These are phyloP conservation scores for Paecilomyces variotii DNA, from an alignment of 2,329 filamentous ascomycete genomes.

Conservation along the genomic window DNA sequence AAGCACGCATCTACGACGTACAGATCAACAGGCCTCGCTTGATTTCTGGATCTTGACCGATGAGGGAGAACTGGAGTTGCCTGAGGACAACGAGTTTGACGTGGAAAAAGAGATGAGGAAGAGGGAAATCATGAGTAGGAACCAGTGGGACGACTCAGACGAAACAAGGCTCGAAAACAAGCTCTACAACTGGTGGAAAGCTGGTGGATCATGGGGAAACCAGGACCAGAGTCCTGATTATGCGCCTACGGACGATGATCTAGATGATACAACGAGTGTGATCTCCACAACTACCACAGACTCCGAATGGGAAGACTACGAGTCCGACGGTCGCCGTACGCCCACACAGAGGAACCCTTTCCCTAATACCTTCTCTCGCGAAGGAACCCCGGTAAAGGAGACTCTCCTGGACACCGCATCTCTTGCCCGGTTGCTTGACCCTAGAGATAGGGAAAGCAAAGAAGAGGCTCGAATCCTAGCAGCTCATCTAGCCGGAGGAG, in stretches of 20 bases:
- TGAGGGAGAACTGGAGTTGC: slow-evolving; percentile 48
- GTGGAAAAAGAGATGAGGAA: slow-evolving; percentile 72
- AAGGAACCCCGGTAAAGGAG: slow-evolving; percentile 51
- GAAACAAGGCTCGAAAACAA: slow-evolving; percentile 64
- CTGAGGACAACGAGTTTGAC: slow-evolving; percentile 60
- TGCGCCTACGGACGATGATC: slow-evolving; percentile 45
- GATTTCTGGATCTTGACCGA: slow-evolving; percentile 49
- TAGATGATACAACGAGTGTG: slow-evolving; percentile 72
- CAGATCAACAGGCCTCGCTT: slow-evolving; percentile 18
- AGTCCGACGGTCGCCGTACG: slow-evolving; percentile 53
- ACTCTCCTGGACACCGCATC: slow-evolving; percentile 57
- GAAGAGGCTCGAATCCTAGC: slow-evolving; percentile 75
- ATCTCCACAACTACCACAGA: slow-evolving; percentile 54
- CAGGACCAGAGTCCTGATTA: slow-evolving; percentile 77
- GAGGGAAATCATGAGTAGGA: slow-evolving; percentile 42
- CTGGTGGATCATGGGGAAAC: slow-evolving; percentile 76
- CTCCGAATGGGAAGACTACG: slow-evolving; percentile 42
- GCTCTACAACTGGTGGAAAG: slow-evolving; percentile 77
- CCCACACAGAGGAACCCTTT: slow-evolving; percentile 62
- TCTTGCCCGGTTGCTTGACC: slow-evolving; percentile 74
- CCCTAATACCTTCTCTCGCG: slow-evolving; percentile 37
- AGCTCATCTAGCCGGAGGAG: slow-evolving; percentile 60
- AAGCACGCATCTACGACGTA: slow-evolving; percentile 7
- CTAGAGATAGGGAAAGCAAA: slow-evolving; percentile 65
- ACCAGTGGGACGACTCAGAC: slow-evolving; percentile 37